phyloP scores from a whole-genome alignment of 2,329 filamentous ascomycete species.

The Stachybotrys elegans region DNA sequence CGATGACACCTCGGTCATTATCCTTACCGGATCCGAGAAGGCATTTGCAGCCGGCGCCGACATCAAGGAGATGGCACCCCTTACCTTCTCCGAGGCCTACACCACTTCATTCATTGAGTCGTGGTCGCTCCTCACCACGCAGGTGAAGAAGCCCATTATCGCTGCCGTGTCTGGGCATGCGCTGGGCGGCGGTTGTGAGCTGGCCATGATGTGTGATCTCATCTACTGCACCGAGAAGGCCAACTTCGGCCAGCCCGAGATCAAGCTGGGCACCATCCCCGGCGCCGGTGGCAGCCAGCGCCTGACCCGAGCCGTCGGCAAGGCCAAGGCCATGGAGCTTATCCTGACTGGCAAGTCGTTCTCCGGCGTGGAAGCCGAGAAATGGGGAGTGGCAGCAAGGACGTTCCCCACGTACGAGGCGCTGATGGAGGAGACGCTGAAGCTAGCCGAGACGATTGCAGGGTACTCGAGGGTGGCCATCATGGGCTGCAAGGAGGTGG shows the following conservation, averaged over 20 bases:
- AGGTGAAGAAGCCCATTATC: slow-evolving; percentile 89
- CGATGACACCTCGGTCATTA: slow-evolving; percentile 65
- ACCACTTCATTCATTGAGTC: slow-evolving; percentile 88
- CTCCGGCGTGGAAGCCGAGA: slow-evolving; percentile 74
- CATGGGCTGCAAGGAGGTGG: slow-evolving; percentile 92
- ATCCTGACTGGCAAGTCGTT: slow-evolving; percentile 84
- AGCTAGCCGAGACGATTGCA: slow-evolving; percentile 86
- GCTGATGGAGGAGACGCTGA: slow-evolving; percentile 73
- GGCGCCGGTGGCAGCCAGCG: slow-evolving; percentile 90
- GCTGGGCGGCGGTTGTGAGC: slow-evolving; percentile 89
- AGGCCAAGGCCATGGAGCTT: slow-evolving; percentile 85
- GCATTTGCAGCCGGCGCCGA: slow-evolving; percentile 95
- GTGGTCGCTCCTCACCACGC: slow-evolving; percentile 81
- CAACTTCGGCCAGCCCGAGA: slow-evolving; percentile 94
- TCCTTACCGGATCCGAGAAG: slow-evolving; percentile 83
- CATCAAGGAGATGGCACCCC: slow-evolving; percentile 97
- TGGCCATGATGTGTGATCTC: slow-evolving; percentile 96
- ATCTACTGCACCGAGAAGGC: slow-evolving; percentile 82
- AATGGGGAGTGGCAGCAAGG: slow-evolving; percentile 86
- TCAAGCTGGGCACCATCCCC: slow-evolving; percentile 89
- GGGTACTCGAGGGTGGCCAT: slow-evolving; percentile 81
- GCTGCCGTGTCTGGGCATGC: slow-evolving; percentile 93
- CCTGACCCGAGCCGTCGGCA: slow-evolving; percentile 75
- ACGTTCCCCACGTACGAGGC: slow-evolving; percentile 76
- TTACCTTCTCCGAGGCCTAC: slow-evolving; percentile 86